These are phyloP conservation scores for Quaeritorhiza haematococci DNA, from an alignment of 371 early-diverging fungal species.

Conservation along the genomic window DNA sequence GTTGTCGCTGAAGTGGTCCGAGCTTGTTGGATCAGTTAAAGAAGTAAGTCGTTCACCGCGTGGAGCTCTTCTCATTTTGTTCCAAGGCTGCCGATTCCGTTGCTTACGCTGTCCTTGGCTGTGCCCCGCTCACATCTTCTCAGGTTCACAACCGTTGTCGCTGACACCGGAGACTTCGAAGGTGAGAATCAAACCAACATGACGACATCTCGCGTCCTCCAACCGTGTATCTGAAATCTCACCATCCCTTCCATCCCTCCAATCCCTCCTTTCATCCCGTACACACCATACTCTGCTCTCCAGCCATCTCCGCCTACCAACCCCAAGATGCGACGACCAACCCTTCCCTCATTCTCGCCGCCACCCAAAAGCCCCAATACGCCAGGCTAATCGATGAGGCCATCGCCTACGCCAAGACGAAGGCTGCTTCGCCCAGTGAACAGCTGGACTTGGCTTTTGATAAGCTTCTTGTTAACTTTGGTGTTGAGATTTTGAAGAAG, in stretches of 20 bases:
- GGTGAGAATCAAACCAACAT: too few relatives aligned
- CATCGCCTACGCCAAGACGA: constrained; percentile 74
- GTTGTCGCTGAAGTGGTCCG: too few relatives aligned
- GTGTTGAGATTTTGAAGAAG: constrained; percentile 89
- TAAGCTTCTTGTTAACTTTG: constrained; percentile 82
- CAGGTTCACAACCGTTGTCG: constrained; percentile 90
- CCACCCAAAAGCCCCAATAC: constrained; percentile 87
- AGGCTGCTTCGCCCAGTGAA: constrained; percentile 62
- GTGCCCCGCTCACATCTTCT: too few relatives aligned
- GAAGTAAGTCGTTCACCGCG: too few relatives aligned
- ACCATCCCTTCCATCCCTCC: not conserved
- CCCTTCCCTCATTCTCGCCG: constrained; percentile 95
- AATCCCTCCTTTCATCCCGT: too few relatives aligned
- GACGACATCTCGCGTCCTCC: too few relatives aligned
- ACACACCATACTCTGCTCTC: too few relatives aligned
- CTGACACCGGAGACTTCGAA: constrained; percentile 98
- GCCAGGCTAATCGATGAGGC: constrained; percentile 84
- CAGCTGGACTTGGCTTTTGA: constrained; percentile 84
- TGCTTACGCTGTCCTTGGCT: too few relatives aligned
- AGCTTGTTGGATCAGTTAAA: too few relatives aligned
- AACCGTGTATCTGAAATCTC: too few relatives aligned
- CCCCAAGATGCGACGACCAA: constrained; percentile 99
- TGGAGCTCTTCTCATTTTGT: too few relatives aligned
- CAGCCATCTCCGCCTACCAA: constrained; percentile 94
- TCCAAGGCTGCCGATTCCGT: too few relatives aligned